Conservation (phyloP, 495 filamentous ascomycete genomes). For the Annulohypoxylon bovei region DNA sequence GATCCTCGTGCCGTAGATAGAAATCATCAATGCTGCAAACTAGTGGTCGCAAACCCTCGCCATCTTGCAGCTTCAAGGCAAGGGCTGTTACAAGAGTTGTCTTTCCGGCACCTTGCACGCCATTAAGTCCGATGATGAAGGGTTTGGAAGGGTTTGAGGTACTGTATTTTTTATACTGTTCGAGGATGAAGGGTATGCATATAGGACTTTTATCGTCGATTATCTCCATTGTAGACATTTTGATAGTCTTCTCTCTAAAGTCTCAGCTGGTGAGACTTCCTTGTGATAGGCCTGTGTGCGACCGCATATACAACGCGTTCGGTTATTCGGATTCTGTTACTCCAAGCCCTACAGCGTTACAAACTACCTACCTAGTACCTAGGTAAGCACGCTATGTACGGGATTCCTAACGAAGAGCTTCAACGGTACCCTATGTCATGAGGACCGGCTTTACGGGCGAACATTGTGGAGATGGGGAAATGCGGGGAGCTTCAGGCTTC, state of each 20-base stretch:
- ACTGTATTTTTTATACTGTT: constrained; percentile 65
- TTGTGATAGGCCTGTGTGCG: constrained; percentile 23
- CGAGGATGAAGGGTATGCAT: constrained; percentile 86
- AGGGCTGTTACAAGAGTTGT: constrained; percentile 84
- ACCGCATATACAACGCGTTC: constrained; percentile 14
- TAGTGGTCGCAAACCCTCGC: constrained; percentile 73
- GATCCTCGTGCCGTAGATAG: constrained; percentile 79
- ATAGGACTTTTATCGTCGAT: constrained; percentile 88
- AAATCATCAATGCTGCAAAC: constrained; percentile 93
- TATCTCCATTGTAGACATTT: constrained; percentile 54
- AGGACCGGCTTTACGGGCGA: constrained; percentile 11
- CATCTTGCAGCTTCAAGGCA: constrained; percentile 69
- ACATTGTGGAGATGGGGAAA: constrained; percentile 31
- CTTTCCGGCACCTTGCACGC: constrained; percentile 90
- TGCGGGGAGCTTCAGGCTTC: constrained; percentile 27
- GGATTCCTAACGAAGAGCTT: not conserved
- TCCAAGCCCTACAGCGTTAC: not conserved
- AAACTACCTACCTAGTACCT: not conserved
- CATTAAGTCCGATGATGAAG: constrained; percentile 70
- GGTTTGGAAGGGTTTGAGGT: constrained; percentile 51
- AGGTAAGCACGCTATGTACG: not conserved
- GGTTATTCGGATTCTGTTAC: constrained; percentile 31
- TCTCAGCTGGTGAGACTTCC: constrained; percentile 2
- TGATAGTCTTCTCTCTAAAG: not conserved
- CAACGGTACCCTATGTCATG: not conserved